Evolutionary conservation across 1,139 yeast genomes (phyloP), one percentile per base, ranked within the genome.

Genomic region (Scheffersomyces lignicola): DNA sequence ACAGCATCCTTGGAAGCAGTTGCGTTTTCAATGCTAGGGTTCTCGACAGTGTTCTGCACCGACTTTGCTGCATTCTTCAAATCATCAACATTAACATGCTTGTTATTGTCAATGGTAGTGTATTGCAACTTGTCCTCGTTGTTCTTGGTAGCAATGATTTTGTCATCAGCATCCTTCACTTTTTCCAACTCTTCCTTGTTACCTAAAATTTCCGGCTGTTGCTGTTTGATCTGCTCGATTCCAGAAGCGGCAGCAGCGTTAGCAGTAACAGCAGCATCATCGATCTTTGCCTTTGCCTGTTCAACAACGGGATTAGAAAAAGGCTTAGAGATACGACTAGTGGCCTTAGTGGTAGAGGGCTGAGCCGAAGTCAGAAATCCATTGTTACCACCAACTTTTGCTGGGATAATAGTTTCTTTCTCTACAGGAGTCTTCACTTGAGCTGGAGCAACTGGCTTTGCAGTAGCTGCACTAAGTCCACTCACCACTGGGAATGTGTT

Each of bases 101-200:
- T 37, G 43, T 61, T 64, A 43, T 58, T 52, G 40, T 70, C 76
- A 33, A 70, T 69, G 13, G 71, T 67, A 5, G 73, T 56, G 29
- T 42, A 53, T 3, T 37, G 42, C 4, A 39, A 35, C 2, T 44
- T 28, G 2, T 64, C 65, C 2, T 50, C 44, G 2, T 46, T 31
- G 32, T 46, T 49, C 17, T 49, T 51, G 7, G 60, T 44, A 14
- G 50, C 39, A 29, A 69, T 55, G 12, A 68, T 49, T 3, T 47
- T 37, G 39, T 69, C 76, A 15, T 56, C 47, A 12, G 47, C 38
- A 18, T 63, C 65, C 40, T 57, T 60, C 11, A 56, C 47, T 7
- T 51, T 41, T 8, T 56, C 53, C 44, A 64, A 52, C 4, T 30
- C 37, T 17, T 41, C 42, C 25, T 31, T 42, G 12, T 38, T 21